Percentiles rank a stretch among this genome's conserved stretches.
phyloP scores from a whole-genome alignment of 768 basidiomycete species.

The Lyophyllum decastes region DNA sequence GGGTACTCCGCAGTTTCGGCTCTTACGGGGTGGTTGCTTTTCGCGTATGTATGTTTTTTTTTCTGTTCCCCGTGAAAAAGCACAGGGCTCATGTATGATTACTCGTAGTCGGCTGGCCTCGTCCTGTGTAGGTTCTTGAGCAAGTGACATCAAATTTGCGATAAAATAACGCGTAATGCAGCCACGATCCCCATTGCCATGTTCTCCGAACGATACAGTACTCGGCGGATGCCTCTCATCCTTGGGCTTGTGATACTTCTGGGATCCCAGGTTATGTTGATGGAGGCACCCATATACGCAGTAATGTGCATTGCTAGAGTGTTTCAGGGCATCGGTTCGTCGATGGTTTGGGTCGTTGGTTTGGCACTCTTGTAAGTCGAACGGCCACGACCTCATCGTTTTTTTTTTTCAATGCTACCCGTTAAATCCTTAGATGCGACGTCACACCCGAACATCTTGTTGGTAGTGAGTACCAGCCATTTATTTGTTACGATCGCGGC shows the following conservation, averaged over 20 bases:
- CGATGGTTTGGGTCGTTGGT: slow-evolving; percentile 65
- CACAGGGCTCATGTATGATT: slow-evolving; percentile 2
- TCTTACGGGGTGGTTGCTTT: slow-evolving; percentile 61
- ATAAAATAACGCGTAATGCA: slow-evolving; percentile 11
- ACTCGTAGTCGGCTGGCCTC: slow-evolving; percentile 53
- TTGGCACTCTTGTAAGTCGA: slow-evolving; percentile 52
- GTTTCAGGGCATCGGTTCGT: slow-evolving; percentile 61
- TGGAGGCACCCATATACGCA: slow-evolving; percentile 59
- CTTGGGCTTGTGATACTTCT: slow-evolving; percentile 50
- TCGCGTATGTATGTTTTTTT: slow-evolving; percentile 48
- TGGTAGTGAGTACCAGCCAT: slow-evolving; percentile 44
- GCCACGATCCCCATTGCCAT: slow-evolving; percentile 62
- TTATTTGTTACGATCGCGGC: not conserved
- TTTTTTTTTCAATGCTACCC: not conserved
- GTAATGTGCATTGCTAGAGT: slow-evolving; percentile 60
- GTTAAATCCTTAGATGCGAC: slow-evolving; percentile 48
- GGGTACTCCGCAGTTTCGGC: slow-evolving; percentile 46
- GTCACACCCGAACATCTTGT: slow-evolving; percentile 47
- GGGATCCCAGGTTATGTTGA: slow-evolving; percentile 59
- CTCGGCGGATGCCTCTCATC: slow-evolving; percentile 49
- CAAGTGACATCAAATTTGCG: not conserved
- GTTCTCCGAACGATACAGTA: slow-evolving; percentile 51
- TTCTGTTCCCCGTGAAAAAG: not conserved
- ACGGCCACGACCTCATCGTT: not conserved
- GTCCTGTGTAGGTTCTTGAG: slow-evolving; percentile 43